Conservation (phyloP, 345 rosid species). For the Schrenkiella parvula region DNA sequence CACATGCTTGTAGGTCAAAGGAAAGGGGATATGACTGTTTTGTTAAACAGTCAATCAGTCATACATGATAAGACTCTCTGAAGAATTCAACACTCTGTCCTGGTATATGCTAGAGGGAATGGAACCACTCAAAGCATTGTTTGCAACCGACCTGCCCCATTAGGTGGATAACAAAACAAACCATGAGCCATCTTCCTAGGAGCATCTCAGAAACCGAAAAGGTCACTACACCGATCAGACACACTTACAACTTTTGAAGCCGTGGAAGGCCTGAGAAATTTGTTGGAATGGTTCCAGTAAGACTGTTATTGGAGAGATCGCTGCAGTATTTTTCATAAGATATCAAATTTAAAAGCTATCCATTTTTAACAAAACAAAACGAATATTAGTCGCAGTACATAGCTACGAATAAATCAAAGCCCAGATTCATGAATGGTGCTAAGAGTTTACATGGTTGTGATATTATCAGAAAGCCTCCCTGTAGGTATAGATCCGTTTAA, state of each 20-base stretch:
- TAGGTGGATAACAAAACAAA: conserved; percentile 22
- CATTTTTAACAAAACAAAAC: neutral
- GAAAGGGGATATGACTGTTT: neutral
- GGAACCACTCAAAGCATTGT: conserved; percentile 70
- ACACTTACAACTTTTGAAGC: conserved; percentile 73
- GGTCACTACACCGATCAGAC: neutral
- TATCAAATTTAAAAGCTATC: neutral
- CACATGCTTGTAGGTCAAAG: conserved; percentile 15
- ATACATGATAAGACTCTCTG: conserved; percentile 60
- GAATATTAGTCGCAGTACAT: neutral
- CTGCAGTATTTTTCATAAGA: conserved; percentile 43
- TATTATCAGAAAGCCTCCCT: conserved; percentile 53
- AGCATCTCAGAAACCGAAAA: conserved; percentile 11
- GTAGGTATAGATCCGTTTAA: conserved; percentile 73
- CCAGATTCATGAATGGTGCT: conserved; percentile 1
- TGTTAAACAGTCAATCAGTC: conserved; percentile 36
- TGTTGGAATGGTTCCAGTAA: conserved; percentile 70
- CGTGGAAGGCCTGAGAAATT: conserved; percentile 57
- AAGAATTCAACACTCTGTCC: conserved; percentile 48
- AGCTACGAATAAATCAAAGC: neutral
- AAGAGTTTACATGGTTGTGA: conserved; percentile 81
- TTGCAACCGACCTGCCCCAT: conserved; percentile 71
- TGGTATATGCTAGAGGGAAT: conserved; percentile 70
- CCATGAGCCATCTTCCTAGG: conserved; percentile 6
- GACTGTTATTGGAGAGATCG: conserved; percentile 60